Conservation (phyloP, 768 basidiomycete genomes). For the Termitomyces sp. region DNA sequence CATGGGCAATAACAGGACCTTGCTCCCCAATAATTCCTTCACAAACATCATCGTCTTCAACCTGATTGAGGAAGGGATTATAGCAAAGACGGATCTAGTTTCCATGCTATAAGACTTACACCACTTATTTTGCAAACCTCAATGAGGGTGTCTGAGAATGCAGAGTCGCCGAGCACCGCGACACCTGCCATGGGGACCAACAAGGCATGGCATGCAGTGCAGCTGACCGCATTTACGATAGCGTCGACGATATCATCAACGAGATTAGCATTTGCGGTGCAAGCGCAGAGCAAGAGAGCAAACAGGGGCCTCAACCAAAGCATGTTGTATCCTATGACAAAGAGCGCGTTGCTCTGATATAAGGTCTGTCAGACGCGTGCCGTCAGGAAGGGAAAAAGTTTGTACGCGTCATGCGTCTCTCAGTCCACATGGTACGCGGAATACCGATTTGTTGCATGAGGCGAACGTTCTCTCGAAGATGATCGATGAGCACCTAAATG, state of each 20-base stretch:
- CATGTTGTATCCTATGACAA: no score
- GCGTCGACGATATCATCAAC: constrained; percentile 40
- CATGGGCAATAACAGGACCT: no score
- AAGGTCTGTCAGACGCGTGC: not conserved
- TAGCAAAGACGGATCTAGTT: not conserved
- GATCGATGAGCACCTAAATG: not conserved
- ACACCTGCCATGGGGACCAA: constrained; percentile 43
- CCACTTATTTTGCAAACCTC: constrained; percentile 40
- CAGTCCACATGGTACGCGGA: not conserved
- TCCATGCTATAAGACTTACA: constrained; percentile 19
- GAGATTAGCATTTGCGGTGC: constrained; percentile 24
- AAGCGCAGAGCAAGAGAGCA: constrained; percentile 11
- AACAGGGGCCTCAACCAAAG: constrained; percentile 9
- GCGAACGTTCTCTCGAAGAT: not conserved
- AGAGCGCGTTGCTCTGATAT: no score
- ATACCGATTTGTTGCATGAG: not conserved
- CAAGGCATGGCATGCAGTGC: constrained; percentile 49
- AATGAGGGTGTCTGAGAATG: constrained; percentile 40
- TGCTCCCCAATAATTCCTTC: constrained; percentile 43
- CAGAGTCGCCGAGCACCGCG: constrained; percentile 44
- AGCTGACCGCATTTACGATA: constrained; percentile 43
- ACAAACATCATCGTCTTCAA: constrained; percentile 58
- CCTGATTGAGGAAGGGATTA: constrained; percentile 26
- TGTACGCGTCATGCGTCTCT: not conserved
- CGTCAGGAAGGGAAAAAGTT: not conserved